Evolutionary conservation across 176 grass and related monocot genomes (phyloP), one percentile per base, ranked within the genome.

Genomic region (Avena sativa): DNA sequence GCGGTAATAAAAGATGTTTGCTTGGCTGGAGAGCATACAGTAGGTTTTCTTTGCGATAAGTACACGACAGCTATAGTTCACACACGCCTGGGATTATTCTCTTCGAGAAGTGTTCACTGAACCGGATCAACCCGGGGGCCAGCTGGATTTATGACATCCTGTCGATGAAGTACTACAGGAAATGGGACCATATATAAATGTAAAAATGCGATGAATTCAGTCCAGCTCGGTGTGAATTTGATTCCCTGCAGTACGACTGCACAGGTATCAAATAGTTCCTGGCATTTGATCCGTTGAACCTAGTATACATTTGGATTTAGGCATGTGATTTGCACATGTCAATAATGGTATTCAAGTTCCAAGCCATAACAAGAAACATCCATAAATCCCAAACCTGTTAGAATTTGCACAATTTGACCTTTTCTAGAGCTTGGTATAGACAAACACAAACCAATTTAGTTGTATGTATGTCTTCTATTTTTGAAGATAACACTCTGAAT

Each of bases 31-130:
- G 12, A 51, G n/a, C 72, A 72, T 12, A 11, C 51, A 52, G 1
- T 52, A 46, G 12, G 12, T 53, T 76, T 51, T 26, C 12, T 28
- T 17, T 8, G 7, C 13, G 30, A 19, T 16, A 32, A 32, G 23
- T 16, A 53, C 48, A 76, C 23, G 21, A 36, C 62, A 52, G 6
- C 47, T 52, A 14, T 20, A 20, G 26, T 76, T 21, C 6, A 50
- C 66, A 2, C 46, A 23, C 71, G 48, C 19, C 58, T 65, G 26
- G 71, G 47, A 85, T 85, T 64, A 16, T 62, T 63, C 44, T 75
- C 43, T 49, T 84, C 25, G 8, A 83, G 12, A 75, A 15, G 6
- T 46, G 72, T 84, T 49, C 43, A 1, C 28, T 49, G 40, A 34
- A 84, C 14, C 23, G 17, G 71, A 76, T 64, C 71, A 20, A 11